phyloP scores from a whole-genome alignment of 176 grass and related monocot species.

The Raddia guianensis region DNA sequence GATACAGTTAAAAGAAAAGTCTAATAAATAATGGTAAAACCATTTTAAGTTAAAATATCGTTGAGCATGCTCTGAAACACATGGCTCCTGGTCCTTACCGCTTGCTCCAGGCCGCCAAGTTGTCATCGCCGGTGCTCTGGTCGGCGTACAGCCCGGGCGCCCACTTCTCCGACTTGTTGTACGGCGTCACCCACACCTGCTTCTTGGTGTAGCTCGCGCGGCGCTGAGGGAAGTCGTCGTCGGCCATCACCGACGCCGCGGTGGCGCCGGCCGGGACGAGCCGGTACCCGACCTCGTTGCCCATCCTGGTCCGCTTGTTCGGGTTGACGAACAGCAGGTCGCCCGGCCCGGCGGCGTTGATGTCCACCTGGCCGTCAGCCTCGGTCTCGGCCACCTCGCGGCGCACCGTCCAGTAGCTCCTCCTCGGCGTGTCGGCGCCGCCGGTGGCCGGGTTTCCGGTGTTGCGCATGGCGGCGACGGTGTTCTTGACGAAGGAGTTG shows the following conservation, averaged over 20 bases:
- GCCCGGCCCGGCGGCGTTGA: conserved; percentile 34
- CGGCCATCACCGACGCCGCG: conserved; percentile 61
- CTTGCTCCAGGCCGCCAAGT: conserved; percentile 56
- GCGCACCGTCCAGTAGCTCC: conserved; percentile 78
- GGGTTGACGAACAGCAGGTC: conserved; percentile 77
- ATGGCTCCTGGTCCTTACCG: background rate
- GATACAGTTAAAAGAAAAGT: too few relatives aligned
- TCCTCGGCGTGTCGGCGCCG: conserved; percentile 40
- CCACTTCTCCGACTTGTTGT: conserved; percentile 76
- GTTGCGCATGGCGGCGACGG: conserved; percentile 38
- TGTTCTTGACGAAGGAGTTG: conserved; percentile 78
- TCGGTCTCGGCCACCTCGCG: conserved; percentile 67
- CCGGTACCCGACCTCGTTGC: conserved; percentile 66
- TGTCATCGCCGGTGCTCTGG: conserved; percentile 73
- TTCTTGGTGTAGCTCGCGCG: conserved; percentile 67
- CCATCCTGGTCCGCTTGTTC: conserved; percentile 60
- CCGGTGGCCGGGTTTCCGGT: conserved; percentile 6
- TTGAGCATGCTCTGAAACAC: too few relatives aligned
- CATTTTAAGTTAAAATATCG: too few relatives aligned
- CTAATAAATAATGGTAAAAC: too few relatives aligned
- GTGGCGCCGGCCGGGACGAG: conserved; percentile 46
- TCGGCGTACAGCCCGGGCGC: conserved; percentile 71
- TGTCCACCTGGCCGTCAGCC: conserved; percentile 52
- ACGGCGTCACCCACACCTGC: conserved; percentile 80
- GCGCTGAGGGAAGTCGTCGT: conserved; percentile 77